A percentile compares a stretch with the other conserved stretches of the same genome.
phyloP scores from a whole-genome alignment of 108 stramenopile genomes.

The Pseudonitzschia multiseries region DNA sequence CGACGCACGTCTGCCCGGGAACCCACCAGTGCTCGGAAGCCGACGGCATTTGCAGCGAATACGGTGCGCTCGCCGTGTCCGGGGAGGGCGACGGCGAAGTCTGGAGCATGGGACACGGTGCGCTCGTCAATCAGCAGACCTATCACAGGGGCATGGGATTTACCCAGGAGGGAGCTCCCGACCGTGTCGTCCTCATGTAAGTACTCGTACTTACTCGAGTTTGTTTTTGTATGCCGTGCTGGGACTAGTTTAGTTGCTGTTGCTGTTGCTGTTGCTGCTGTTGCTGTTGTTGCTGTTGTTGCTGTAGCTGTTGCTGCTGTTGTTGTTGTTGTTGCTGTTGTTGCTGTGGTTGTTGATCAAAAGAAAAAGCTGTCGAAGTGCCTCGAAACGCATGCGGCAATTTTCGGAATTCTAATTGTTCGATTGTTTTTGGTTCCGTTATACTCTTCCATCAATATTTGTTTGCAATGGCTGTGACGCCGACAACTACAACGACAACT shows the following conservation, averaged over 20 bases:
- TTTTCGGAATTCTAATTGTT: no score
- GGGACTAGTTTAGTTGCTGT: neutral
- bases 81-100: constrained; percentile 18
- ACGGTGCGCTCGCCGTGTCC: constrained; percentile 33
- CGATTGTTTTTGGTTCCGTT: no score
- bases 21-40: constrained; percentile 47
- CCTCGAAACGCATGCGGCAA: neutral
- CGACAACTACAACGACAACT: no score
- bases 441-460: no score
- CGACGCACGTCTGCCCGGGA: constrained; percentile 59
- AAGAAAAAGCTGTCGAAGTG: no score
- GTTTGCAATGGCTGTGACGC: no score
- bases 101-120: constrained; percentile 51
- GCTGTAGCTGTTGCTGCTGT: neutral
- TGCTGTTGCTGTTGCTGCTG: neutral
- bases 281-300: neutral
- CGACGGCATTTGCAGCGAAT: constrained; percentile 23
- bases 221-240: no score
- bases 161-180: constrained; percentile 39
- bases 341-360: neutral
- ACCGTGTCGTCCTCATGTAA: constrained; percentile 51
- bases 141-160: constrained; percentile 55
- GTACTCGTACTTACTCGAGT: neutral
- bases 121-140: constrained; percentile 59
- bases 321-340: neutral